phyloP scores from a whole-genome alignment of 2,329 filamentous ascomycete genomes.

The Diaporthe humulicola region DNA sequence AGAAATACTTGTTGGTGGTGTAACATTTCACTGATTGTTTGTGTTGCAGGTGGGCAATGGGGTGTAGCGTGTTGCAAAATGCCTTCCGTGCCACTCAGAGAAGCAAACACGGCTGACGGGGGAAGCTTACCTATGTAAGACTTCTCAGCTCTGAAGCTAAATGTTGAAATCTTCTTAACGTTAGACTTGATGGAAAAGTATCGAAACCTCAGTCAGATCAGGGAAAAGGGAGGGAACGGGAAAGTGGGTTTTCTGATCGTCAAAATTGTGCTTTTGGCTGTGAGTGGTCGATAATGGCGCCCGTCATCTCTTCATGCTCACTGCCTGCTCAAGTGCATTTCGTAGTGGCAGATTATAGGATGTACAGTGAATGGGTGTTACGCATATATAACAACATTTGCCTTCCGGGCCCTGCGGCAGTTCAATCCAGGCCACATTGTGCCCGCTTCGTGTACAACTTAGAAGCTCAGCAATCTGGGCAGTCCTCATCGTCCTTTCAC shows the following conservation, averaged over 20 bases:
- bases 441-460: too few relatives aligned
- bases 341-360: too few relatives aligned
- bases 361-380: background rate
- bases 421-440: background rate
- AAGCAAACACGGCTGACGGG: background rate
- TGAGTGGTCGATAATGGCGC: too few relatives aligned
- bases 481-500: too few relatives aligned
- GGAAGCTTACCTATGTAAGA: background rate
- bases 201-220: too few relatives aligned
- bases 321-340: background rate
- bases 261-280: too few relatives aligned
- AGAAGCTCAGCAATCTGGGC: too few relatives aligned
- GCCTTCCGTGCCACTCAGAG: background rate
- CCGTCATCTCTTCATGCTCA: background rate
- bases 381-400: background rate
- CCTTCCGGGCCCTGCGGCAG: background rate
- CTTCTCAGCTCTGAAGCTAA: background rate
- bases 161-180: too few relatives aligned
- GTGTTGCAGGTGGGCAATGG: background rate
- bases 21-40: background rate
- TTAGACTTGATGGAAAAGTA: too few relatives aligned
- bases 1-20: too few relatives aligned
- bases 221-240: too few relatives aligned
- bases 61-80: background rate
- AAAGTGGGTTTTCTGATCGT: background rate